phyloP scores from a whole-genome alignment of 2,329 filamentous ascomycete species.

The Pseudocercospora ulei region DNA sequence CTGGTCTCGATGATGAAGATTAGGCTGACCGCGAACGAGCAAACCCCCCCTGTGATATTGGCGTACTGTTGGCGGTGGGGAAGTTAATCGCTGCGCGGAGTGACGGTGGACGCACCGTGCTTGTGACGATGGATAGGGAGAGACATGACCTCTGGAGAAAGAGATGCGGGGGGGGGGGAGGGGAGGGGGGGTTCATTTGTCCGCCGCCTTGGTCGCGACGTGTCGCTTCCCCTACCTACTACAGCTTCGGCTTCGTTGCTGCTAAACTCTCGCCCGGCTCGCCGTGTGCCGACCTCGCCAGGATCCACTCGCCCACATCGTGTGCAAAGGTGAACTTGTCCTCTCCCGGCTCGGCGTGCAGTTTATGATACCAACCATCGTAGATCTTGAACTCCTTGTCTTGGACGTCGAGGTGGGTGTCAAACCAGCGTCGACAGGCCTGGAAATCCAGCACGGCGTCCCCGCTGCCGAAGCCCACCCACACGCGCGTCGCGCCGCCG shows the following conservation, averaged over 20 bases:
- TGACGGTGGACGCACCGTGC: constrained; percentile 1
- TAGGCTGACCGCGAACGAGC: too few relatives aligned
- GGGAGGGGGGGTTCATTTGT: too few relatives aligned
- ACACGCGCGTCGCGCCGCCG: constrained; percentile 53
- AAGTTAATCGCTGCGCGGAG: background rate
- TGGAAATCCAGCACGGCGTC: constrained; percentile 61
- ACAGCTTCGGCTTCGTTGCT: constrained; percentile 15
- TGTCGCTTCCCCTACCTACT: background rate
- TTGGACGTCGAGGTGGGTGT: constrained; percentile 44
- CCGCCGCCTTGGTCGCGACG: background rate
- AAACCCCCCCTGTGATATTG: too few relatives aligned
- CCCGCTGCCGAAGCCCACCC: constrained; percentile 65
- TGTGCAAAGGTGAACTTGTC: constrained; percentile 32
- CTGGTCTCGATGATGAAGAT: constrained; percentile 17
- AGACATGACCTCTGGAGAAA: background rate
- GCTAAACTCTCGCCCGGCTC: background rate
- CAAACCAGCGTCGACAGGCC: constrained; percentile 55
- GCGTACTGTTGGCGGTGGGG: background rate
- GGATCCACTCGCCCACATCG: constrained; percentile 33
- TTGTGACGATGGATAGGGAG: constrained; percentile 1
- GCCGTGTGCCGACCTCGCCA: constrained; percentile 21
- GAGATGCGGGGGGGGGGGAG: background rate
- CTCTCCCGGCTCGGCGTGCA: constrained; percentile 34
- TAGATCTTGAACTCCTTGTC: constrained; percentile 67
- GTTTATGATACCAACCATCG: constrained; percentile 67